These are phyloP conservation scores for Erigeron philadelphicus DNA, from an alignment of 140 eudicot species.

Conservation along the genomic window DNA sequence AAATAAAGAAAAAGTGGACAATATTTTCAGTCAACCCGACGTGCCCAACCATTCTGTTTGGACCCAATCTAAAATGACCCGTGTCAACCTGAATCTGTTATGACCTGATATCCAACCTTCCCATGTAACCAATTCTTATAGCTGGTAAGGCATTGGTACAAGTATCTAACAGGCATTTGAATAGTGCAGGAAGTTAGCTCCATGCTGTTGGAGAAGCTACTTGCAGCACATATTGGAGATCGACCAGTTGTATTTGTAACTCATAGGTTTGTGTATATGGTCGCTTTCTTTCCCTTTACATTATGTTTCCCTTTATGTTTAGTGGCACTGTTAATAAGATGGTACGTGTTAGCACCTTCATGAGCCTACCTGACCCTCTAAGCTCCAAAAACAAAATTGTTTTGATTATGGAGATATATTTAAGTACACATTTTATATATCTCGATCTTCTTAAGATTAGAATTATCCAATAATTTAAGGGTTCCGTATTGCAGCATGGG, in stretches of 20 bases:
- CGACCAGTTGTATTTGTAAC: conserved; percentile 87
- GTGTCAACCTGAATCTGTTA: neutral
- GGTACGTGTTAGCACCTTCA: conserved; percentile 8
- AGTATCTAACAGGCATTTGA: conserved; percentile 1
- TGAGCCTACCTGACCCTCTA: neutral
- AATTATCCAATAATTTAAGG: conserved; percentile 11
- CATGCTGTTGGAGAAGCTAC: conserved; percentile 77
- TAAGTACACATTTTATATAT: neutral
- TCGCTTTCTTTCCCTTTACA: neutral
- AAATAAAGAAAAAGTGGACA: neutral
- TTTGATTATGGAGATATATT: neutral
- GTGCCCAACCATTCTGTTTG: no score
- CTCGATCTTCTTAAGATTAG: neutral
- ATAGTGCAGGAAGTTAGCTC: conserved; percentile 83
- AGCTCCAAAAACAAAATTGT: neutral
- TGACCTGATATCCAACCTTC: neutral
- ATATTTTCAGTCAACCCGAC: neutral
- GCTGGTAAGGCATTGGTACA: neutral
- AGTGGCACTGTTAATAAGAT: conserved; percentile 8
- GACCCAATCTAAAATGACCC: neutral
- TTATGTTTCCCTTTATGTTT: neutral
- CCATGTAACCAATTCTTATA: conserved; percentile 40
- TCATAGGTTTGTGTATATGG: conserved; percentile 51
- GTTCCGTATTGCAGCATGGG: conserved; percentile 67
- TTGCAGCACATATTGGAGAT: conserved; percentile 82